Percentiles rank a stretch among this genome's conserved stretches.
Conservation (phyloP, 768 basidiomycete species). For the Fistulinella prunicolor region DNA sequence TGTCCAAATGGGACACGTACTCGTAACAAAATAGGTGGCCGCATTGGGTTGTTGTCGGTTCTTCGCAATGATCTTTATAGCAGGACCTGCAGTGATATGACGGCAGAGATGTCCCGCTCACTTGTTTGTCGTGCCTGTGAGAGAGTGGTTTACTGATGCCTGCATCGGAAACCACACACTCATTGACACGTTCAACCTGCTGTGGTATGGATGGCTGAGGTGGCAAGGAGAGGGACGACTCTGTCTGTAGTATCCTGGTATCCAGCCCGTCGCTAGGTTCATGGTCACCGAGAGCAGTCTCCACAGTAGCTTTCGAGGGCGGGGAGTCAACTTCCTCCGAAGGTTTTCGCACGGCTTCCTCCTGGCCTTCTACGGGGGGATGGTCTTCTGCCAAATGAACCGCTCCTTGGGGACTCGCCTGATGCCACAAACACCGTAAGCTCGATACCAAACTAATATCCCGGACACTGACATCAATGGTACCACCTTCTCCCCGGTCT, state of each 20-base stretch:
- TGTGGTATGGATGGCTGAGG: constrained; percentile 1
- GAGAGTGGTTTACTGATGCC: constrained; percentile 33
- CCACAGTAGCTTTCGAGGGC: background rate
- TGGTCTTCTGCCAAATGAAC: background rate
- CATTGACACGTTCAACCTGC: background rate
- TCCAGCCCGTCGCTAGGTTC: background rate
- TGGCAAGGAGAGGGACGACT: background rate
- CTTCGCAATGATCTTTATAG: constrained; percentile 45
- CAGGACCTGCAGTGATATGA: constrained; percentile 51
- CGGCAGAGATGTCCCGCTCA: constrained; percentile 7
- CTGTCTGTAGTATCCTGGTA: background rate
- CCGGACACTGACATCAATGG: constrained; percentile 1
- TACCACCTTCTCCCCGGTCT: background rate
- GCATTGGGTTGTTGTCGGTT: constrained; percentile 59
- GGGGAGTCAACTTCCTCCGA: background rate
- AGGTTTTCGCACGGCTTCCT: background rate
- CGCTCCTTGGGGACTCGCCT: constrained; percentile 9
- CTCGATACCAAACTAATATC: background rate
- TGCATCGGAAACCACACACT: too few relatives aligned
- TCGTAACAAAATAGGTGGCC: constrained; percentile 61
- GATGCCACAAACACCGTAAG: constrained; percentile 8
- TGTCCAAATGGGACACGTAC: constrained; percentile 23
- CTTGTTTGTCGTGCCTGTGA: constrained; percentile 6
- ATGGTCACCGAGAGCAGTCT: background rate
- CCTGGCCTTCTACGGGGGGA: background rate